These are phyloP conservation scores for Bonnemaisonia californica DNA, from an alignment of 31 red algal species.

Conservation along the genomic window DNA sequence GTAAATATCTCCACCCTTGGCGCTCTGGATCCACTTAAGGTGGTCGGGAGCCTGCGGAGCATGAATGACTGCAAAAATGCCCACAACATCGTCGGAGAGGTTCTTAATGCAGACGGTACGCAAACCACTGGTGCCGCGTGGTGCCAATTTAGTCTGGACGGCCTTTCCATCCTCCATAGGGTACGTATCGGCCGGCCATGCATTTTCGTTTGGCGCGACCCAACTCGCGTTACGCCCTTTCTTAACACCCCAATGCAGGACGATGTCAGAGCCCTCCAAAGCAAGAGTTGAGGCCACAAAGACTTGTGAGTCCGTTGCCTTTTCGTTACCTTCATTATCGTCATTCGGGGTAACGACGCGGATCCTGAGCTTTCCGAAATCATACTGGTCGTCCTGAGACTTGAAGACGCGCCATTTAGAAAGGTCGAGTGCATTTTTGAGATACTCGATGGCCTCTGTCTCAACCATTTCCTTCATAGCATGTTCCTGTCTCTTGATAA, in stretches of 20 bases:
- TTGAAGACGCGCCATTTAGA: constrained; percentile 41
- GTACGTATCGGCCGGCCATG: constrained; percentile 44
- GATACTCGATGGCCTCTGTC: constrained; percentile 33
- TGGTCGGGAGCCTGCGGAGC: constrained; percentile 63
- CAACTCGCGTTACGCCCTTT: constrained; percentile 57
- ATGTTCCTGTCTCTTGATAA: constrained; percentile 48
- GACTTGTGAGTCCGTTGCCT: constrained; percentile 28
- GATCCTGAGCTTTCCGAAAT: constrained; percentile 65
- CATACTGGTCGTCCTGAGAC: constrained; percentile 49
- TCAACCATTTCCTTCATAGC: constrained; percentile 44
- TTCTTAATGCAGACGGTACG: constrained; percentile 61
- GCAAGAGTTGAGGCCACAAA: constrained; percentile 72
- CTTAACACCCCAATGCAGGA: constrained; percentile 94
- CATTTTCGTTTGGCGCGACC: constrained; percentile 34
- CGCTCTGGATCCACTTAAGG: constrained; percentile 68
- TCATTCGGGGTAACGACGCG: constrained; percentile 24
- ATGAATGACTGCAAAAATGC: constrained; percentile 80
- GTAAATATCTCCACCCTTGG: constrained; percentile 65
- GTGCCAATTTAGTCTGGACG: constrained; percentile 51
- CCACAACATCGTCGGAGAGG: constrained; percentile 41
- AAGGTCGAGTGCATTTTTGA: constrained; percentile 9
- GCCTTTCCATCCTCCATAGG: constrained; percentile 81
- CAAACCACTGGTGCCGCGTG: constrained; percentile 59
- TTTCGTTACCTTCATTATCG: constrained; percentile 7
- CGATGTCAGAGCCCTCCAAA: constrained; percentile 65